Evolutionary conservation across 2,329 filamentous ascomycete genomes (phyloP).

Genomic region (Fusarium agapanthi): DNA sequence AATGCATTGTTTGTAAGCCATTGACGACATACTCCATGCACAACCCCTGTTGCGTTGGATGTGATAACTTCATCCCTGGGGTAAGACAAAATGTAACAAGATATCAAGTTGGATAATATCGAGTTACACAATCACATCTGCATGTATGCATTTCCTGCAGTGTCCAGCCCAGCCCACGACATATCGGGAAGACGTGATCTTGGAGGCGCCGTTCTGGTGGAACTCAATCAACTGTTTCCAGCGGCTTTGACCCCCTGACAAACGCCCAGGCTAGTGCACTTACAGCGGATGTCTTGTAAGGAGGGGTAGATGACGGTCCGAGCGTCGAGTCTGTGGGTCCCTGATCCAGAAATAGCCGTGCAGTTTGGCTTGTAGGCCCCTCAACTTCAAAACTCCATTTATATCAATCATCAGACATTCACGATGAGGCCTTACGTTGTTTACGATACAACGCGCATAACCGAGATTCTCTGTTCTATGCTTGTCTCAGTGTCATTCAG

Average conservation of each 20-base stretch:
- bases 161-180: neutral
- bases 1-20: conserved; percentile 10
- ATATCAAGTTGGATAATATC: neutral
- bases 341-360: conserved; percentile 34
- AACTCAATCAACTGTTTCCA: conserved; percentile 28
- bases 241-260: conserved; percentile 15
- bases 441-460: neutral
- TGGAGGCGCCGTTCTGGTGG: conserved; percentile 15
- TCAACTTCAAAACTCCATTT: conserved; percentile 26
- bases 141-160: conserved; percentile 34
- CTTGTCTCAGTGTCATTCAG: neutral
- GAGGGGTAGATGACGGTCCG: conserved; percentile 20
- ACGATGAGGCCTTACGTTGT: neutral
- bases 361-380: neutral
- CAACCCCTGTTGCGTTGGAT: conserved; percentile 17
- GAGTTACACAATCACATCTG: conserved; percentile 25
- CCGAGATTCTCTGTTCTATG: neutral
- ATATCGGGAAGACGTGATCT: conserved; percentile 16
- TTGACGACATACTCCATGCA: conserved; percentile 24
- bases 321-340: conserved; percentile 23
- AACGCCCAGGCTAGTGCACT: neutral
- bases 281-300: conserved; percentile 6
- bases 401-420: conserved; percentile 15
- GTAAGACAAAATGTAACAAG: neutral
- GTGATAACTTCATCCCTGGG: neutral